Evolutionary conservation across 345 rosid genomes (phyloP).

Genomic region (Melastoma malabathricum): DNA sequence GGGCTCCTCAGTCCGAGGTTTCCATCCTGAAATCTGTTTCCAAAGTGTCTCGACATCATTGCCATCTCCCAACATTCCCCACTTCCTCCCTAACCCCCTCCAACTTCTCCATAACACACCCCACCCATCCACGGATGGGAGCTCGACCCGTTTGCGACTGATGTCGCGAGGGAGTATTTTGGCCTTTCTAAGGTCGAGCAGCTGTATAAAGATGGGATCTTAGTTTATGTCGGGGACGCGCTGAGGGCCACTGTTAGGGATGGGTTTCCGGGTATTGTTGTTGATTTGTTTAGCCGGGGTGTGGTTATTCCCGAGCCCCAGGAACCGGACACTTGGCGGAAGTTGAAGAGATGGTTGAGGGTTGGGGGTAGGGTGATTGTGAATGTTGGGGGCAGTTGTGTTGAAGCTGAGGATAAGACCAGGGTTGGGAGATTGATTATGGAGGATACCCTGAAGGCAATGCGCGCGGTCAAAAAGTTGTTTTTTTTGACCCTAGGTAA

Average conservation of each 20-base stretch:
- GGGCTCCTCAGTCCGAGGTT: no score
- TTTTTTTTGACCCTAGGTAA: constrained; percentile 39
- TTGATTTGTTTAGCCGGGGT: constrained; percentile 61
- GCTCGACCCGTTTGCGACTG: constrained; percentile 68
- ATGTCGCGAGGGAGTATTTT: constrained; percentile 69
- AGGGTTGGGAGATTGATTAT: constrained; percentile 58
- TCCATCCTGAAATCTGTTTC: no score
- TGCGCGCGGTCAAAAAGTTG: constrained; percentile 36
- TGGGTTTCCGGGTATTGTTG: constrained; percentile 54
- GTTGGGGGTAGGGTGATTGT: constrained; percentile 61
- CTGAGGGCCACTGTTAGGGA: constrained; percentile 32
- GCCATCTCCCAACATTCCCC: no score
- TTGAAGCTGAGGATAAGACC: constrained; percentile 52
- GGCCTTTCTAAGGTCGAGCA: constrained; percentile 56
- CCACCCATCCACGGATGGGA: constrained; percentile 69
- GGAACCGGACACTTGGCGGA: constrained; percentile 56
- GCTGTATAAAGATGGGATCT: constrained; percentile 36
- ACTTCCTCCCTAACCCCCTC: no score
- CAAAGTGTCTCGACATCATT: no score
- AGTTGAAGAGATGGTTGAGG: constrained; percentile 38
- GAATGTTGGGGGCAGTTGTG: constrained; percentile 61
- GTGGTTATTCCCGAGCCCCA: constrained; percentile 76
- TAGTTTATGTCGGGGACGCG: constrained; percentile 57
- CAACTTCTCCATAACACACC: no score
- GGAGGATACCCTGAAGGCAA: constrained; percentile 57